Base-by-base conservation (phyloP, 495 filamentous ascomycete genomes). In the Astrothelium subdiscretum region DNA sequence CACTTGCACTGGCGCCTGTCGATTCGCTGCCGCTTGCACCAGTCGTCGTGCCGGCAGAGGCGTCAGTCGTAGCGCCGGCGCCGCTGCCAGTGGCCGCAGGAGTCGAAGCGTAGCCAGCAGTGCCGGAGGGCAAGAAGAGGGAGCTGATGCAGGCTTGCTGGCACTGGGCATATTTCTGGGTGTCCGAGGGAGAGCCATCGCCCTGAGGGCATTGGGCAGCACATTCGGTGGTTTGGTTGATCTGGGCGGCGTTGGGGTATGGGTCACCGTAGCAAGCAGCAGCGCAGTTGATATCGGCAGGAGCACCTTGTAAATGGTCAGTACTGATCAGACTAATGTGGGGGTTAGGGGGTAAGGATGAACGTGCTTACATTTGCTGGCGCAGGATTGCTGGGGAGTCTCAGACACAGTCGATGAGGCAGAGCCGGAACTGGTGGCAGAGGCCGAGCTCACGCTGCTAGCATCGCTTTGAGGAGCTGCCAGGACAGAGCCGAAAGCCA, bases 121-220 rank as follows among this genome's bases (percentile, higher is more conserved):
- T 54, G 0, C 48, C 48, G 24, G 48, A 54, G 48, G 48, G 48
- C 48, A 54, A 27, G 61, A 57, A 63, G 51, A 26, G 32, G 18
- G 48, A 57, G 61, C 51, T 58, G 31, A 63, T 57, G 61, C 61
- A 63, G 38, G 4, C 18, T n/a, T 63, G 48, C 10, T 57, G 48
- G 51, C 61, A 63, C 2, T 38, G 22, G 18, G 61, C 48, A 29
- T 63, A 62, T 13, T 32, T 32, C 54, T 62, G 40, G 15, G 60
- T 62, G 12, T 62, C 42, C 10, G 43, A 26, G 18, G 26, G 27
- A 0, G 60, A 54, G 31, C 60, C 60, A 44, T 62, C 29, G 0
- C 61, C 61, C 27, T 63, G 61, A 18, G 61, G 61, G 61, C 61
- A 63, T 11, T 38, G 48, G 31, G 61, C 61, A 12, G 52, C 61